These are phyloP conservation scores for Excoecaria agallocha DNA, from an alignment of 345 rosid genomes.

Conservation along the genomic window DNA sequence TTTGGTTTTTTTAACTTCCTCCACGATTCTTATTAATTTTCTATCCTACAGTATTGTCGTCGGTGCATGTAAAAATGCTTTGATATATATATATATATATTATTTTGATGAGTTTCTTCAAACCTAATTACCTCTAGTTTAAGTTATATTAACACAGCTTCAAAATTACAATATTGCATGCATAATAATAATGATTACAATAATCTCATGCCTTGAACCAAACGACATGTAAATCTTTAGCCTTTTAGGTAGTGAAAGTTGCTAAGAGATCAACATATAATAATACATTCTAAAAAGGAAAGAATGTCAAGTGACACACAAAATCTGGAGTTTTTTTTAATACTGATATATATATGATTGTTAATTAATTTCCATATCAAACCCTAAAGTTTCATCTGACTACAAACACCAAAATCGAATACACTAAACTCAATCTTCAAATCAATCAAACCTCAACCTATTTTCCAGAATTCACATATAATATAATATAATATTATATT, in stretches of 20 bases:
- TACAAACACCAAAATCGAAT: slow-evolving; percentile 26
- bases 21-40: no score
- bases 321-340: neutral
- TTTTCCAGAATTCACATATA: slow-evolving; percentile 23
- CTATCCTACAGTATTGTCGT: no score
- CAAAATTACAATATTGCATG: slow-evolving; percentile 18
- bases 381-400: slow-evolving; percentile 26
- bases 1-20: no score
- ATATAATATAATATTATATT: neutral
- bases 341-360: neutral
- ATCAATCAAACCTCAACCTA: slow-evolving; percentile 20
- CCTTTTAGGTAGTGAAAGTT: slow-evolving; percentile 9
- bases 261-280: neutral
- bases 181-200: neutral
- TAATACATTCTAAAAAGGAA: neutral
- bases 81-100: no score
- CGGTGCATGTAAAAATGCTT: no score
- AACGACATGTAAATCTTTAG: slow-evolving; percentile 2
- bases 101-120: slow-evolving; percentile 14
- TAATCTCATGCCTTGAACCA: slow-evolving; percentile 11
- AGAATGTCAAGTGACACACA: neutral
- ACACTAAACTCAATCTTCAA: slow-evolving; percentile 5
- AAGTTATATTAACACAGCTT: neutral
- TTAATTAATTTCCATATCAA: slow-evolving; percentile 21
- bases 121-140: slow-evolving; percentile 18